Conservation (phyloP, 2,329 filamentous ascomycete genomes). For the Myriosclerotinia curreyana region DNA sequence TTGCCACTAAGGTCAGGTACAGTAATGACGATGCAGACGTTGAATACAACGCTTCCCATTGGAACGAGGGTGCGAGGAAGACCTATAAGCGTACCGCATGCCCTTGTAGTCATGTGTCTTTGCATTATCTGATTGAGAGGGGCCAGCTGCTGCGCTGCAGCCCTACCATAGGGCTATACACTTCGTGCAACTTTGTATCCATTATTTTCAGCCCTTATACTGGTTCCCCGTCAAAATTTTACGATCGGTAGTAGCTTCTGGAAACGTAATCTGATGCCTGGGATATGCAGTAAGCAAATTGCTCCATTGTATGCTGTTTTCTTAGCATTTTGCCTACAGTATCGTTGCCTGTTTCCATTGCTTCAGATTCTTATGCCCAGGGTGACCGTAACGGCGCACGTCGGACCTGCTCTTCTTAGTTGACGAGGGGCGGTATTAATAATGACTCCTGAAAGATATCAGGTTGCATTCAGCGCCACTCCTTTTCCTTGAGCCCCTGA, state of each 20-base stretch:
- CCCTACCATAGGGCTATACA: slow-evolving; percentile 17
- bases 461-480: neutral
- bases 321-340: neutral
- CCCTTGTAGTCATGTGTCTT: neutral
- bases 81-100: neutral
- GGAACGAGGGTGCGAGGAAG: neutral
- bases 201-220: neutral
- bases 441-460: neutral
- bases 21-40: neutral
- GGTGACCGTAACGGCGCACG: neutral
- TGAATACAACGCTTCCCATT: slow-evolving; percentile 1
- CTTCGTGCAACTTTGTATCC: neutral
- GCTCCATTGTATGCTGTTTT: neutral
- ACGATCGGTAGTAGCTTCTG: neutral
- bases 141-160: slow-evolving; percentile 19
- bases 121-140: neutral
- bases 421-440: neutral
- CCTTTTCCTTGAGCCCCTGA: neutral
- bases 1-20: neutral
- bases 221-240: neutral
- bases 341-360: neutral
- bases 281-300: slow-evolving; percentile 4
- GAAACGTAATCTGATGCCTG: neutral
- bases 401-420: neutral
- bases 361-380: neutral